phyloP scores from a whole-genome alignment of 805 yeast genomes.

The Kodamaea hsintzibuensis region DNA sequence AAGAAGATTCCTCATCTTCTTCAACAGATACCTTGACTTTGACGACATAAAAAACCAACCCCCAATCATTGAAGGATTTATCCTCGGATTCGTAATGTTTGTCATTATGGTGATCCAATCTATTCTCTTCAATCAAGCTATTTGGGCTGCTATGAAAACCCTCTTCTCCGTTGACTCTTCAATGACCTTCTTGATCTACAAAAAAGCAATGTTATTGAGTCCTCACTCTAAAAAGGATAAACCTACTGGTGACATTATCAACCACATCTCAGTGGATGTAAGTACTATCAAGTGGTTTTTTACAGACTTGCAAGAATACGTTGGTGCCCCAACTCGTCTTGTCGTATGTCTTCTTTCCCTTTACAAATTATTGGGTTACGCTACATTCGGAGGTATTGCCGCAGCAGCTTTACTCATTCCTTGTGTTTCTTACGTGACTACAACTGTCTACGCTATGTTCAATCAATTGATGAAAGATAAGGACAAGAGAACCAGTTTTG shows the following conservation, averaged over 20 bases:
- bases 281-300: conserved; percentile 17
- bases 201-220: conserved; percentile 29
- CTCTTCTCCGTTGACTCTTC: conserved; percentile 20
- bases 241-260: conserved; percentile 36
- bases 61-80: conserved; percentile 29
- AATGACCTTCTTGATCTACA: conserved; percentile 26
- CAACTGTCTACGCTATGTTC: conserved; percentile 26
- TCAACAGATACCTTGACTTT: conserved; percentile 15
- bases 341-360: conserved; percentile 30
- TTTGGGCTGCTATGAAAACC: conserved; percentile 14
- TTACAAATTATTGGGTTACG: conserved; percentile 33
- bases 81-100: conserved; percentile 27
- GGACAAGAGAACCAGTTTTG: conserved; percentile 38
- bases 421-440: conserved; percentile 25
- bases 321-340: conserved; percentile 27
- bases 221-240: conserved; percentile 34
- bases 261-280: conserved; percentile 34
- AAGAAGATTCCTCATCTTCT: conserved; percentile 28
- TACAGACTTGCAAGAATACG: conserved; percentile 18
- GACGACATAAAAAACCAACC: conserved; percentile 12
- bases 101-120: conserved; percentile 24
- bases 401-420: conserved; percentile 36
- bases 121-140: conserved; percentile 24
- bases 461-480: conserved; percentile 32
- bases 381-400: conserved; percentile 38